Conservation (phyloP, 306 rosid genomes). For the Sechiopsis laciniata region DNA sequence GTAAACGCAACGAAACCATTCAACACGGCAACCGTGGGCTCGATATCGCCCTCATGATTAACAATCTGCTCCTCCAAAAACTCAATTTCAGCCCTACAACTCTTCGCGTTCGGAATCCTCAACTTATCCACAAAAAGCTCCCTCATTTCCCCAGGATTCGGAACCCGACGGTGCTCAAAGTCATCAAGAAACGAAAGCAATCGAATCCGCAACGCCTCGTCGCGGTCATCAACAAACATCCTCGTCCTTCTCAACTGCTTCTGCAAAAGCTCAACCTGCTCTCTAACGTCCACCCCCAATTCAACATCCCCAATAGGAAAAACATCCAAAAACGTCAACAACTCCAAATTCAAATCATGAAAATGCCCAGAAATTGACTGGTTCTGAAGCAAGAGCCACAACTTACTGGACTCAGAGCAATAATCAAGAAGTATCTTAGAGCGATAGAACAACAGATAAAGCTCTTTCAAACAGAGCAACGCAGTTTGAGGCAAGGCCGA, state of each 20-base stretch:
- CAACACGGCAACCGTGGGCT: slow-evolving; percentile 66
- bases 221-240: slow-evolving; percentile 53
- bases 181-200: slow-evolving; percentile 49
- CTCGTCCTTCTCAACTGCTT: slow-evolving; percentile 51
- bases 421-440: slow-evolving; percentile 85
- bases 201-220: slow-evolving; percentile 45
- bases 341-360: slow-evolving; percentile 80
- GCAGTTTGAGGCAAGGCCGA: slow-evolving; percentile 48
- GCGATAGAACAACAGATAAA: slow-evolving; percentile 62
- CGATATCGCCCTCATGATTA: slow-evolving; percentile 80
- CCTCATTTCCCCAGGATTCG: slow-evolving; percentile 43
- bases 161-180: slow-evolving; percentile 60
- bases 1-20: slow-evolving; percentile 85
- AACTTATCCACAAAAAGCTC: slow-evolving; percentile 50
- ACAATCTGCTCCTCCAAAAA: slow-evolving; percentile 90
- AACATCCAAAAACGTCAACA: slow-evolving; percentile 82
- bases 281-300: slow-evolving; percentile 68
- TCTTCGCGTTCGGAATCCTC: slow-evolving; percentile 49
- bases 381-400: slow-evolving; percentile 89
- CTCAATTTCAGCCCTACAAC: slow-evolving; percentile 72
- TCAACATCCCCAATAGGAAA: slow-evolving; percentile 58
- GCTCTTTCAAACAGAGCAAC: slow-evolving; percentile 73
- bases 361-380: slow-evolving; percentile 84
- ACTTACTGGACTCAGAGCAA: slow-evolving; percentile 74
- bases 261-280: slow-evolving; percentile 74